phyloP scores from a whole-genome alignment of 768 basidiomycete species.

The Leucocoprinus birnbaumii region DNA sequence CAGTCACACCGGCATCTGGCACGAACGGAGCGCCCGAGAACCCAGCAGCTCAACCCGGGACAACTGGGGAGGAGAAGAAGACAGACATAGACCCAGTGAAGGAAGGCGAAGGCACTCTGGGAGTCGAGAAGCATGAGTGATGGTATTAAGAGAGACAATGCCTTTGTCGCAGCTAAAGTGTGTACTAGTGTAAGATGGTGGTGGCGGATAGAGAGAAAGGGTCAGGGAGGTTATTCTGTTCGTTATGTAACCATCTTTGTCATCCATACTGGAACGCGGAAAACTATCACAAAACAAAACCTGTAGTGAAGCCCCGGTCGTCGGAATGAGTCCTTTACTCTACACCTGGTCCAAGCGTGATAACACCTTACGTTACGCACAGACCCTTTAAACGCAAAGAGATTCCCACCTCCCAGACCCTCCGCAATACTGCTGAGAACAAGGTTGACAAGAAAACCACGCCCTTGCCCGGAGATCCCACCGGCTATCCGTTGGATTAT shows the following conservation, averaged over 20 bases:
- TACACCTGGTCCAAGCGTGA: too few relatives aligned
- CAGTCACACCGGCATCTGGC: constrained; percentile 8
- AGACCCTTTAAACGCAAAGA: too few relatives aligned
- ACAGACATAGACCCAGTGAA: constrained; percentile 24
- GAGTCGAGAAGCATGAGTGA: constrained; percentile 17
- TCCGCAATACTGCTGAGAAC: background rate
- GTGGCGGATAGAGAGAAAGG: constrained; percentile 26
- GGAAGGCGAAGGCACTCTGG: constrained; percentile 22
- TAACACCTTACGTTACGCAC: too few relatives aligned
- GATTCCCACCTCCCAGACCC: background rate
- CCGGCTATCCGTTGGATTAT: too few relatives aligned
- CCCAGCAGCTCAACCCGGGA: background rate
- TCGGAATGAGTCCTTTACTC: too few relatives aligned
- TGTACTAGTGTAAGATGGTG: constrained; percentile 10
- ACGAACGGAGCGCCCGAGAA: background rate
- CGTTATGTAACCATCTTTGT: constrained; percentile 42
- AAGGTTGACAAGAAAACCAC: background rate
- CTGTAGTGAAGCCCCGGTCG: background rate
- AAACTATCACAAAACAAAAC: too few relatives aligned
- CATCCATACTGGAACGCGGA: constrained; percentile 18
- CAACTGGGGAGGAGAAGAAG: constrained; percentile 26
- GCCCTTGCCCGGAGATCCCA: background rate
- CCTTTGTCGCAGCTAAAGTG: constrained; percentile 1
- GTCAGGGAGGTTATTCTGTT: constrained; percentile 20
- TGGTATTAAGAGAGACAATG: background rate